Conservation (phyloP, 306 rosid species). For the Prosopis cineraria region DNA sequence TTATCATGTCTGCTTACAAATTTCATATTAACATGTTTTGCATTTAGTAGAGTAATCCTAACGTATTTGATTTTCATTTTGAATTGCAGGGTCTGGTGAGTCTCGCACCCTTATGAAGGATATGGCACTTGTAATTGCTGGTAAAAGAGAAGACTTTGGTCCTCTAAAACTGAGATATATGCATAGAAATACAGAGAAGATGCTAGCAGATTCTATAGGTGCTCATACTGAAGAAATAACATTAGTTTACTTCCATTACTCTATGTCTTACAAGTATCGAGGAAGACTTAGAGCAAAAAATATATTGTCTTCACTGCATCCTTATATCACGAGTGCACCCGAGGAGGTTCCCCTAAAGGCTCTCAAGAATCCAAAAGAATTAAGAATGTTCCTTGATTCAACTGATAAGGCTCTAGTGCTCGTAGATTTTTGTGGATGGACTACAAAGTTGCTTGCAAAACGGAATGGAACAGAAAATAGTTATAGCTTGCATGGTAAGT, state of each 20-base stretch:
- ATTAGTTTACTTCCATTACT: constrained; percentile 60
- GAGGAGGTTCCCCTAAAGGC: constrained; percentile 61
- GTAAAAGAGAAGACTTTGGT: constrained; percentile 40
- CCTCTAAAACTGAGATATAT: constrained; percentile 63
- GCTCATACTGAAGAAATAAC: constrained; percentile 55
- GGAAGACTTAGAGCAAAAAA: constrained; percentile 64
- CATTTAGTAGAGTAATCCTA: neutral
- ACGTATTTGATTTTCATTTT: constrained; percentile 32
- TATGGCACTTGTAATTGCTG: constrained; percentile 37
- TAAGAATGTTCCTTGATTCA: constrained; percentile 58
- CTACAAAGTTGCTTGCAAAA: constrained; percentile 50
- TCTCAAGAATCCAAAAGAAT: constrained; percentile 48
- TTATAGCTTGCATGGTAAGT: constrained; percentile 47
- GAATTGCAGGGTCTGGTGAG: constrained; percentile 83
- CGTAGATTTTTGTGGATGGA: constrained; percentile 91
- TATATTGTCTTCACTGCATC: constrained; percentile 56
- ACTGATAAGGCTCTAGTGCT: constrained; percentile 74
- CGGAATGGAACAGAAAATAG: constrained; percentile 51
- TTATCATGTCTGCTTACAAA: neutral
- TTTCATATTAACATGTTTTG: neutral
- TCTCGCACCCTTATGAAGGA: constrained; percentile 78
- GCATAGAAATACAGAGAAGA: constrained; percentile 58
- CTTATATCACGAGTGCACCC: constrained; percentile 42
- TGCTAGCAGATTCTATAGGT: constrained; percentile 64
- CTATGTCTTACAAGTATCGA: constrained; percentile 67